Conservation (phyloP, 1,284 basidiomycete species). For the Ganoderma lingzhi region DNA sequence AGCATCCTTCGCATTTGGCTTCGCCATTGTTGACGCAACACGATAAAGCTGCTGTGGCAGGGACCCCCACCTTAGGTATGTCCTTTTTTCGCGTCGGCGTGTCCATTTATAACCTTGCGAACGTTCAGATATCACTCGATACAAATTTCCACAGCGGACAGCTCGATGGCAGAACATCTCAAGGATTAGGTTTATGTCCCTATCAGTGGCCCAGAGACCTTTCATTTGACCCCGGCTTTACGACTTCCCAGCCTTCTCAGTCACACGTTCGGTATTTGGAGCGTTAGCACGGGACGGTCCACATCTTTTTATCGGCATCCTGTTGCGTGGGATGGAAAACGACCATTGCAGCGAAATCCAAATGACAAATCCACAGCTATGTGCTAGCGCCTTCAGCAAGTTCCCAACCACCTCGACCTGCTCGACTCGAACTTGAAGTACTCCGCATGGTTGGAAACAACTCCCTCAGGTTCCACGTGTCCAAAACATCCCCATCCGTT, state of each 20-base stretch:
- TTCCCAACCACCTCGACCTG: not conserved
- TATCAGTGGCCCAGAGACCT: not conserved
- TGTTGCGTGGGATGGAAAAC: not conserved
- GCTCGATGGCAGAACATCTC: not conserved
- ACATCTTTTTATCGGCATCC: not conserved
- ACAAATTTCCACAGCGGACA: not conserved
- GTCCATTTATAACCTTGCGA: not conserved
- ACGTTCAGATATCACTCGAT: not conserved
- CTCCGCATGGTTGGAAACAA: not conserved
- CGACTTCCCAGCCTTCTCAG: not conserved
- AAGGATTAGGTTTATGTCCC: not conserved
- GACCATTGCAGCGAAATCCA: not conserved
- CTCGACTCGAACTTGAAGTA: not conserved
- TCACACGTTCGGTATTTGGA: not conserved
- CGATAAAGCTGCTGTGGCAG: too few species aligned
- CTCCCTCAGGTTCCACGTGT: not conserved
- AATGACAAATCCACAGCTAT: not conserved
- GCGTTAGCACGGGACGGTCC: not conserved
- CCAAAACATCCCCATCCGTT: not conserved
- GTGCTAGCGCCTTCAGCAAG: not conserved
- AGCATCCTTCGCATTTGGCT: not conserved
- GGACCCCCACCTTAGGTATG: too few species aligned
- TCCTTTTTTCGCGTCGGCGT: too few species aligned
- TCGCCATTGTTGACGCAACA: too few species aligned
- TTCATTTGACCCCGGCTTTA: not conserved